Percentiles rank a stretch among this genome's conserved stretches.
These are phyloP conservation scores for Crucihimalaya himalaica DNA, from an alignment of 345 rosid species.

Conservation along the genomic window DNA sequence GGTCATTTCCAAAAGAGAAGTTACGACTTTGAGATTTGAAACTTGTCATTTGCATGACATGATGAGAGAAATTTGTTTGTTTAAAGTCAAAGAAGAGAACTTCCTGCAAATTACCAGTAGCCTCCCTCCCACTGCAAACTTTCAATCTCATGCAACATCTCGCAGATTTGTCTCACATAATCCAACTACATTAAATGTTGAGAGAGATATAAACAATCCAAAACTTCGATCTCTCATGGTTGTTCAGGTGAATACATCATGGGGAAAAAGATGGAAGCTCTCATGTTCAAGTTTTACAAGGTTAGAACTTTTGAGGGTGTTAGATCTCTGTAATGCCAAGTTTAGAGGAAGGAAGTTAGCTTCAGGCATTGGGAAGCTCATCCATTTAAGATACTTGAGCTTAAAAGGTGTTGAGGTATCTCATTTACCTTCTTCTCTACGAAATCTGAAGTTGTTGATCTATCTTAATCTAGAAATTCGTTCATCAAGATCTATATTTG, in stretches of 20 bases:
- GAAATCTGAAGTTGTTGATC: background rate
- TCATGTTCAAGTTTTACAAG: background rate
- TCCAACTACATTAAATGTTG: background rate
- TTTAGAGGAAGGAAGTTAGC: slow-evolving; percentile 10
- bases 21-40: background rate
- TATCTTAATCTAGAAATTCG: background rate
- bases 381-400: slow-evolving; percentile 34
- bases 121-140: background rate
- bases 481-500: no score
- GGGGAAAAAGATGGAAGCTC: background rate
- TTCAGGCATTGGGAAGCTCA: slow-evolving; percentile 32
- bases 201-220: background rate
- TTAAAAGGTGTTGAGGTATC: background rate
- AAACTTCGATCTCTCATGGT: slow-evolving; percentile 1
- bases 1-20: slow-evolving; percentile 31
- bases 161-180: slow-evolving; percentile 29
- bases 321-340: slow-evolving; percentile 29
- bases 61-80: slow-evolving; percentile 27
- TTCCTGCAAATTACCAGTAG: background rate
- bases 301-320: slow-evolving; percentile 32
- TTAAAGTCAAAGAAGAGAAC: slow-evolving; percentile 23
- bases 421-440: slow-evolving; percentile 31
- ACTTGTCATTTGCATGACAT: slow-evolving; percentile 22
- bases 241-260: background rate
- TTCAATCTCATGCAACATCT: background rate